phyloP scores from a whole-genome alignment of 805 yeast species.

The Candida ficus region DNA sequence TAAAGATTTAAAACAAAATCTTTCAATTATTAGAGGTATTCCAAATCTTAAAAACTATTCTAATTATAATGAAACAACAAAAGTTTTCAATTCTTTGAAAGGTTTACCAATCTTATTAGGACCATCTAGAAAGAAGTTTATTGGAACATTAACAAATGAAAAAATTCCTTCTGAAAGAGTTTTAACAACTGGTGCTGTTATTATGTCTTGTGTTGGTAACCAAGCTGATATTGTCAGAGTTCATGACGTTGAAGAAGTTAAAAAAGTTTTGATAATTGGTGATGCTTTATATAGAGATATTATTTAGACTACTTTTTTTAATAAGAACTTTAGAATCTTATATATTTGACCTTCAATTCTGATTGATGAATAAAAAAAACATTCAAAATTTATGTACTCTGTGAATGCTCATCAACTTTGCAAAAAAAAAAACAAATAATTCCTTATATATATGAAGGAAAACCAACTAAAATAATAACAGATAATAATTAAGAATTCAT shows the following conservation, averaged over 20 bases:
- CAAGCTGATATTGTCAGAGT: slow-evolving; percentile 82
- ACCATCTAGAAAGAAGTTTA: slow-evolving; percentile 82
- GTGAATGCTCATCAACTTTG: too few species aligned
- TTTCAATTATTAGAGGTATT: slow-evolving; percentile 52
- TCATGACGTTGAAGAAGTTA: slow-evolving; percentile 68
- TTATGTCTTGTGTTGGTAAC: slow-evolving; percentile 67
- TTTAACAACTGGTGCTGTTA: slow-evolving; percentile 70
- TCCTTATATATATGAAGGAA: too few species aligned
- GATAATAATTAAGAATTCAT: background rate
- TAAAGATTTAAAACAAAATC: slow-evolving; percentile 67
- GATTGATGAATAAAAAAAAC: background rate
- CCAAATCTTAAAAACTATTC: slow-evolving; percentile 46
- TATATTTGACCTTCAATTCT: too few species aligned
- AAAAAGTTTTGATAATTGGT: slow-evolving; percentile 52
- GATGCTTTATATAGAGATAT: slow-evolving; percentile 62
- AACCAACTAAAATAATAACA: background rate
- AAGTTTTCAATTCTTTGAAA: slow-evolving; percentile 17
- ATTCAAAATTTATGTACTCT: background rate
- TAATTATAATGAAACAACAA: slow-evolving; percentile 24
- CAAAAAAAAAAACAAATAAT: too few species aligned
- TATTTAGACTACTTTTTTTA: slow-evolving; percentile 3
- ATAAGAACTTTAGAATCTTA: background rate
- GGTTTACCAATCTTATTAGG: slow-evolving; percentile 71
- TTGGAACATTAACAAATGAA: slow-evolving; percentile 67
- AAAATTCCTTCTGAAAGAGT: slow-evolving; percentile 55